Percentiles rank a stretch among this genome's conserved stretches.
These are phyloP conservation scores for Meyerozyma carpophila DNA, from an alignment of 1,139 yeast species.

Conservation along the genomic window DNA sequence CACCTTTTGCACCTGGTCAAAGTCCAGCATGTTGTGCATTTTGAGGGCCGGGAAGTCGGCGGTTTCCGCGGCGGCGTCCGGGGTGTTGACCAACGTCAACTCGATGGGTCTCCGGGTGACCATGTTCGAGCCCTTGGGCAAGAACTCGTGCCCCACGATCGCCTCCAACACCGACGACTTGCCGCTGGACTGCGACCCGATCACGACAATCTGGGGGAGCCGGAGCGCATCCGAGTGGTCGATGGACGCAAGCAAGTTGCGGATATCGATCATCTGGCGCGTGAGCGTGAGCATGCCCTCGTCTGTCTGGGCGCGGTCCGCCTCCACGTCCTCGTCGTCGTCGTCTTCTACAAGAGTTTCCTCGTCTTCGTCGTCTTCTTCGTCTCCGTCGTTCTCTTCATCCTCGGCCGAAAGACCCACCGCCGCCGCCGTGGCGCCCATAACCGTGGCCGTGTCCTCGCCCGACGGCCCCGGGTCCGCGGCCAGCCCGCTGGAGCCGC, in stretches of 20 bases:
- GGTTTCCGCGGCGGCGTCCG: slow-evolving; percentile 73
- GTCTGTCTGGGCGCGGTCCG: slow-evolving; percentile 47
- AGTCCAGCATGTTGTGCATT: slow-evolving; percentile 77
- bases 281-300: slow-evolving; percentile 83
- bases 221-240: slow-evolving; percentile 75
- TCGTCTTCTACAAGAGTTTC: slow-evolving; percentile 26
- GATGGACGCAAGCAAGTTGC: slow-evolving; percentile 69
- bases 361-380: slow-evolving; percentile 24
- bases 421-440: slow-evolving; percentile 45
- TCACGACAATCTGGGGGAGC: slow-evolving; percentile 90
- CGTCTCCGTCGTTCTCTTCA: slow-evolving; percentile 7
- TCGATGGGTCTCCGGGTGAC: slow-evolving; percentile 95
- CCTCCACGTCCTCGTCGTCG: slow-evolving; percentile 38
- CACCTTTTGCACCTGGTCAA: slow-evolving; percentile 79
- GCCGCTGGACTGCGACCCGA: slow-evolving; percentile 97
- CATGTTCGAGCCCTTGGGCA: slow-evolving; percentile 94
- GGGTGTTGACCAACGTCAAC: slow-evolving; percentile 83
- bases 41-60: slow-evolving; percentile 94
- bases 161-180: slow-evolving; percentile 91
- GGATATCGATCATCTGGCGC: slow-evolving; percentile 93
- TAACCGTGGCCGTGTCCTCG: slow-evolving; percentile 33
- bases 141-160: slow-evolving; percentile 88
- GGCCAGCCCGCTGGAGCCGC: slow-evolving; percentile 7
- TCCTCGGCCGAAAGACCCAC: slow-evolving; percentile 27
- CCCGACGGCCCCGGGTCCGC: slow-evolving; percentile 13